A percentile compares a stretch with the other conserved stretches of the same genome.
phyloP scores from a whole-genome alignment of 441 rosid species.

The Codiaeum variegatum region DNA sequence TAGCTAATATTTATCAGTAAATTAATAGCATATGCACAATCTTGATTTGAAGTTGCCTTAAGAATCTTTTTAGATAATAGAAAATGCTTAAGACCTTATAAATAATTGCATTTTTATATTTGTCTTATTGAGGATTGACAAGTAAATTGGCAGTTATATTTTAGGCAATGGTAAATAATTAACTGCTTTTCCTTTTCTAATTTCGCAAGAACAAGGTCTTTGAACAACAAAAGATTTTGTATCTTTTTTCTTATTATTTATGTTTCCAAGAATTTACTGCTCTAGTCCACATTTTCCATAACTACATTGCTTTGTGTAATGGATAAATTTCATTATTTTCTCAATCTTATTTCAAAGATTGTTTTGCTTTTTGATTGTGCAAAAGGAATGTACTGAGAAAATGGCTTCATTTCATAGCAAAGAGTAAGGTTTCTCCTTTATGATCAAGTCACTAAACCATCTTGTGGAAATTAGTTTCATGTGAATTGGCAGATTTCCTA shows the following conservation, averaged over 20 bases:
- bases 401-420: not conserved
- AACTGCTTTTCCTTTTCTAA: slow-evolving; percentile 11
- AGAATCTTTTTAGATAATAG: not conserved
- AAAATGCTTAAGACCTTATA: not conserved
- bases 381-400: not conserved
- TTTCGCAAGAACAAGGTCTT: slow-evolving; percentile 82
- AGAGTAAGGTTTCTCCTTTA: not conserved
- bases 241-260: slow-evolving; percentile 47
- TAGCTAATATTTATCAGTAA: not conserved
- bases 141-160: not conserved
- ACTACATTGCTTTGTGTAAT: not conserved
- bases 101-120: not conserved
- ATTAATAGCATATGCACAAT: not conserved
- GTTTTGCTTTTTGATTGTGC: not conserved
- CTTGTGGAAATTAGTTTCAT: not conserved
- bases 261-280: slow-evolving; percentile 2
- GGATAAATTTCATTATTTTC: not conserved
- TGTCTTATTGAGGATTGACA: not conserved
- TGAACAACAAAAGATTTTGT: slow-evolving; percentile 74
- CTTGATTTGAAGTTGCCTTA: not conserved
- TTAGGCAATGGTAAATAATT: not conserved
- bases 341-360: not conserved
- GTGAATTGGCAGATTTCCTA: not conserved
- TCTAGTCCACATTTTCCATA: not conserved
- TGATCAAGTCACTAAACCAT: not conserved